Evolutionary conservation across 768 basidiomycete genomes (phyloP).

Genomic region (Mycena vulgaris): DNA sequence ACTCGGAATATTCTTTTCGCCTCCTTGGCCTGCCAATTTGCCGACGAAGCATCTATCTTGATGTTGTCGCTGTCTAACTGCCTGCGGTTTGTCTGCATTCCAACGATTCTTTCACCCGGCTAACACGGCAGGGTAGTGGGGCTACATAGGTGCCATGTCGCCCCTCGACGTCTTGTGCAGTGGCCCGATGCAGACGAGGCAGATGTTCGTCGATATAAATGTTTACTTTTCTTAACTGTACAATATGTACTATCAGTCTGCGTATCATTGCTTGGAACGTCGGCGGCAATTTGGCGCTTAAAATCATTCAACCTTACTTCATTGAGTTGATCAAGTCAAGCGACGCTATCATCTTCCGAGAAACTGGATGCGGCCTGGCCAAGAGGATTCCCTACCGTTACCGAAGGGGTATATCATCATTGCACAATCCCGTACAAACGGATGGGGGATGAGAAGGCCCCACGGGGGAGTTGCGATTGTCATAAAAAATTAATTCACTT

Average conservation of each 20-base stretch:
- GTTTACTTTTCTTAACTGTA: neutral
- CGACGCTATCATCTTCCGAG: constrained; percentile 15
- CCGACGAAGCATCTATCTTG: too few relatives aligned
- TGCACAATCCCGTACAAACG: neutral
- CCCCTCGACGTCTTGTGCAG: too few relatives aligned
- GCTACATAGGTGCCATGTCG: too few relatives aligned
- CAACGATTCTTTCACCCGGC: too few relatives aligned
- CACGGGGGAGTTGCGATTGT: neutral
- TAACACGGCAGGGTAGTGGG: too few relatives aligned
- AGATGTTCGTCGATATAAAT: too few relatives aligned
- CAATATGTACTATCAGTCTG: neutral
- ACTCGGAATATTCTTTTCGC: too few relatives aligned
- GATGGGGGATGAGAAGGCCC: neutral
- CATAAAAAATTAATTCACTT: neutral
- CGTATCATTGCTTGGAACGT: constrained; percentile 22
- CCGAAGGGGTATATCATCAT: constrained; percentile 1
- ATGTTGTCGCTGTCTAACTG: too few relatives aligned
- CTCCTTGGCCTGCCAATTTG: too few relatives aligned
- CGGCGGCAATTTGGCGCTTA: constrained; percentile 12
- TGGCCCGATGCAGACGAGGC: too few relatives aligned
- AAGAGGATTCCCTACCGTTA: neutral
- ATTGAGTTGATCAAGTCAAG: neutral
- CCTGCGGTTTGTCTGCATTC: too few relatives aligned
- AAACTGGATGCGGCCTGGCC: constrained; percentile 4
- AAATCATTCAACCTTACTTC: neutral